Conservation (phyloP, 345 rosid genomes). For the Citrus inodora region DNA sequence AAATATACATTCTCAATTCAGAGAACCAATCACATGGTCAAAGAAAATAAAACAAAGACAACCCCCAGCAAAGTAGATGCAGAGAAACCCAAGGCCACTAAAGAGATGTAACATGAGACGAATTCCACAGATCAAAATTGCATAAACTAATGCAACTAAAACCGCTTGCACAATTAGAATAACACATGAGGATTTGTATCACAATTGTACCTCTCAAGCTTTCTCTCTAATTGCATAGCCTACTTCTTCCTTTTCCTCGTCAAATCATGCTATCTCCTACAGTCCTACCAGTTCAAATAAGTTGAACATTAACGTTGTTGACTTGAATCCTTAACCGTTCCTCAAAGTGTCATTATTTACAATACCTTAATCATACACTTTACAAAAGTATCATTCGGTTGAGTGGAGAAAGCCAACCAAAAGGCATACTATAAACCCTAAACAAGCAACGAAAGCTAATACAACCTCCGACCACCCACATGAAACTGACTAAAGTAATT, state of each 20-base stretch:
- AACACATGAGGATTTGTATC: conserved; percentile 20
- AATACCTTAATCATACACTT: conserved; percentile 28
- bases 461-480: conserved; percentile 25
- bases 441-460: not conserved
- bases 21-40: conserved; percentile 3
- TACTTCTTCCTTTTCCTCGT: not conserved
- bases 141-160: not conserved
- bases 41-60: not conserved
- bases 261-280: conserved; percentile 9
- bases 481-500: conserved; percentile 2
- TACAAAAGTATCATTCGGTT: conserved; percentile 26
- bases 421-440: conserved; percentile 2
- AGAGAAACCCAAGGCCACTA: not conserved
- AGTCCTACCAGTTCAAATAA: conserved; percentile 19
- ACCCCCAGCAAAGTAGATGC: not conserved
- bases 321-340: conserved; percentile 7
- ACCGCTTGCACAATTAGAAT: conserved; percentile 4
- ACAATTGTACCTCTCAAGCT: conserved; percentile 2
- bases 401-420: conserved; percentile 22
- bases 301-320: too few species aligned
- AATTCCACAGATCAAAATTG: not conserved
- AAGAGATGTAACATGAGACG: not conserved
- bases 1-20: not conserved
- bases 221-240: conserved; percentile 16
- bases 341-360: conserved; percentile 36